Base-by-base conservation (phyloP, 2,329 filamentous ascomycete genomes). In the Xylaria sp. region DNA sequence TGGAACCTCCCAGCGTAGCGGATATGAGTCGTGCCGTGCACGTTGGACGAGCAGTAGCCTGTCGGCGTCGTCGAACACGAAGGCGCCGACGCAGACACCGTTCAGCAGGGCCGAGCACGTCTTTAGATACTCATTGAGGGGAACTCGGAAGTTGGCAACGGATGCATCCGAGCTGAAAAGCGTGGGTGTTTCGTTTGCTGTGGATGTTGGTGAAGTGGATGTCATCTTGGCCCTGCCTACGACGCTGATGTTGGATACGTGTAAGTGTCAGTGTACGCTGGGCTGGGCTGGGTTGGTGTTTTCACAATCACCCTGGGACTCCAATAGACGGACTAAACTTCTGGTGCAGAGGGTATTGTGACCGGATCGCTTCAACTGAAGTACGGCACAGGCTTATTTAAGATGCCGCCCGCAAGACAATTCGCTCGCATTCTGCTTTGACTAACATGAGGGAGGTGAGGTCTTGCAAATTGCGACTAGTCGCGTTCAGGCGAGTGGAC, bases 11-110 rank as follows among this genome's bases (percentile, higher is more conserved):
- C 79, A 81, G 15, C 64, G 65, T 48, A 72, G 56, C 4, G 79
- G 78, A 60, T 74, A 68, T 3, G 69, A 74, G 60, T 78, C 77
- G 53, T 69, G 67, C 7, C 72, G 63, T 13, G 76, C 75, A 51
- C 77, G 76, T 64, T 79, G 77, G 4, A 80, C 63, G 2, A 80
- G 68, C n/a, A 79, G 73, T n/a, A 79, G 64, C 43, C 69, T 70
- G 65, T 46, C 61, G 7, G 55, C 62, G 9, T 58, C 27, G 53
- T 71, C 64, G 54, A 75, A 72, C 35, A 75, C 72, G 43, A 72
- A 69, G n/a, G 71, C 66, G 15, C 71, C 70, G 19, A 71, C 68
- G 15, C 65, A 70, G 47, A 75, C 58, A 4, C 68, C 70, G 5
- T 68, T 13, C 7, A 25, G 41, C 43, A 72, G 66, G 8, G 48